Evolutionary conservation across 805 yeast species (phyloP), one percentile per base, ranked within the genome.

Genomic region (Cyberlindnera euphorbiiphila): DNA sequence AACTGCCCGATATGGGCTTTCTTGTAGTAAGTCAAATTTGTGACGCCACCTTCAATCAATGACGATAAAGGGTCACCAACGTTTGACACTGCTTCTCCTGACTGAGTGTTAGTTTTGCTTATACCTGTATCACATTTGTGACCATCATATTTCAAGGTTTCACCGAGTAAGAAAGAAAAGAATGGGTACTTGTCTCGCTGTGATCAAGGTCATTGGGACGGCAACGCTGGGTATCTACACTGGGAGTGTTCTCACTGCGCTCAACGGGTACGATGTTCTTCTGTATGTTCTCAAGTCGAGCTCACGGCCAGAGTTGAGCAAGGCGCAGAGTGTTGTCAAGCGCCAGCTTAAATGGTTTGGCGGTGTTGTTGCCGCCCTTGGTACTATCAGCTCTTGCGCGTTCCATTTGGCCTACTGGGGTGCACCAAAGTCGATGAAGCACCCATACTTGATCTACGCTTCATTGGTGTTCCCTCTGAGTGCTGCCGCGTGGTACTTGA

Each of bases 191-290:
- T 75, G 81, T 61, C 56, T 74, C 27, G 72, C 74, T 14, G 65
- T 69, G 25, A 74, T 79, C 41, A 83, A 83, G 55, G 57, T 79
- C 32, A 60, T 79, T 27, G 89, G 88, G 24, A 74, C 75, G 25
- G 68, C 82, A 4, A 74, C 88, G 9, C 59, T 83, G 32, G 93
- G 91, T n/a, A 54, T 82, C 42, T 68, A 78, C 49, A 65, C 84
- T 5, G 73, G 78, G 13, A 59, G 73, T 3, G 67, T 74, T 40
- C 48, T 68, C n/a, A 61, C 65, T 20, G 32, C 43, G 48, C 30
- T 52, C 7, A 37, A 41, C 18, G 47, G 37, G 17, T 35, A 35
- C 19, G 54, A 51, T 8, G 45, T 54, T n/a, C 36, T 53, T 14
- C 40, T 54, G 7, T 50, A 70, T 32, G 56, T 72, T 1, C 43